Conservation (phyloP, 495 filamentous ascomycete species). For the Hypoxylon fuscum region DNA sequence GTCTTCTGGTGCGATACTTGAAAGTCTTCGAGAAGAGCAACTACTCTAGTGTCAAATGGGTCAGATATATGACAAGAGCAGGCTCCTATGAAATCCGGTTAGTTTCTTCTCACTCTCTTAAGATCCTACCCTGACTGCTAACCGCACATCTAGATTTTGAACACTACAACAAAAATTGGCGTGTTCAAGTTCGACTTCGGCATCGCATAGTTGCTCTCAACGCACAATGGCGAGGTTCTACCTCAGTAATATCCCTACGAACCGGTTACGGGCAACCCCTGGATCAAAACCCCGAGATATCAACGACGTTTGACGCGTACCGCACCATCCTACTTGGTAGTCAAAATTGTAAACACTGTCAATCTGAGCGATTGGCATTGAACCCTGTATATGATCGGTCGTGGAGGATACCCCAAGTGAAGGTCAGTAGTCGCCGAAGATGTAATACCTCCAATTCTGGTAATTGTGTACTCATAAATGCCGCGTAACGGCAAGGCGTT, state of each 20-base stretch:
- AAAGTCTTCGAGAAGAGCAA: constrained; percentile 99
- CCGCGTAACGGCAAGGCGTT: constrained; percentile 5
- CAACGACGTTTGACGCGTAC: not conserved
- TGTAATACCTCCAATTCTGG: constrained; percentile 13
- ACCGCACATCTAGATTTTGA: constrained; percentile 28
- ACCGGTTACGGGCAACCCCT: constrained; percentile 5
- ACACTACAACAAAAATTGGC: not conserved
- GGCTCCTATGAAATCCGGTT: constrained; percentile 82
- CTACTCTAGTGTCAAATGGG: constrained; percentile 99
- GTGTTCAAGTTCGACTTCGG: not conserved
- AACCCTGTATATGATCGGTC: constrained; percentile 10
- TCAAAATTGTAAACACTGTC: constrained; percentile 7
- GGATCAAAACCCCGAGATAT: constrained; percentile 18
- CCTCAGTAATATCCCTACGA: constrained; percentile 1
- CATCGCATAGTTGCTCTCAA: not conserved
- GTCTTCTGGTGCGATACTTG: constrained; percentile 90
- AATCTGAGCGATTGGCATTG: constrained; percentile 1
- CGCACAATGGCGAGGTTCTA: constrained; percentile 2
- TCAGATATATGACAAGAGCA: constrained; percentile 98
- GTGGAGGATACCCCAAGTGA: constrained; percentile 1
- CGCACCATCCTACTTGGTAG: not conserved
- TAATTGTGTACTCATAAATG: constrained; percentile 24
- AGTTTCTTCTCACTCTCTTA: constrained; percentile 19
- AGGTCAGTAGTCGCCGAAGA: constrained; percentile 20
- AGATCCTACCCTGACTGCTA: constrained; percentile 5